phyloP scores from a whole-genome alignment of 495 filamentous ascomycete species.

The Darksidea phi region DNA sequence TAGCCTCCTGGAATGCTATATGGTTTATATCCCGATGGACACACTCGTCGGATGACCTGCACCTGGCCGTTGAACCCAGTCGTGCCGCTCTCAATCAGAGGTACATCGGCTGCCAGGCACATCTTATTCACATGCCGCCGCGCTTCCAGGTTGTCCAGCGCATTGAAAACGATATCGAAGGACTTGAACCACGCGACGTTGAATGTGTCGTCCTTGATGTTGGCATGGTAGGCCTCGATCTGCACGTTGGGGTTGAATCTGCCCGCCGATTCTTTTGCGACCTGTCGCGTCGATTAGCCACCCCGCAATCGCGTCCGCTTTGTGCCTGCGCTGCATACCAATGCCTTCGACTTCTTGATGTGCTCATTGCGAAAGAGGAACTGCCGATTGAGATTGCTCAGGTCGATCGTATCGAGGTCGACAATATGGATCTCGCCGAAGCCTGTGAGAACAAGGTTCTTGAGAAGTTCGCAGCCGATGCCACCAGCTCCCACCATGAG shows the following conservation, averaged over 20 bases:
- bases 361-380: slow-evolving; percentile 97
- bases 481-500: slow-evolving; percentile 95
- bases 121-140: slow-evolving; percentile 95
- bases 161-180: slow-evolving; percentile 92
- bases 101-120: slow-evolving; percentile 88
- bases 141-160: slow-evolving; percentile 93
- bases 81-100: slow-evolving; percentile 93
- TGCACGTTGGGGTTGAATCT: slow-evolving; percentile 89
- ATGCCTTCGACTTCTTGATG: slow-evolving; percentile 94
- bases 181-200: slow-evolving; percentile 82
- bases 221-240: slow-evolving; percentile 87
- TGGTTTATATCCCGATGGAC: slow-evolving; percentile 3
- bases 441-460: slow-evolving; percentile 90
- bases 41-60: slow-evolving; percentile 85
- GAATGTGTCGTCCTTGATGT: slow-evolving; percentile 93
- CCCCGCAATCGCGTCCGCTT: background rate
- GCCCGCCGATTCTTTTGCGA: slow-evolving; percentile 88
- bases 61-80: slow-evolving; percentile 98
- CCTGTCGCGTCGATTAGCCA: slow-evolving; percentile 53
- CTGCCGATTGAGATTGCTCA: slow-evolving; percentile 96
- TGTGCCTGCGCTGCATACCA: slow-evolving; percentile 56
- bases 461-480: slow-evolving; percentile 96
- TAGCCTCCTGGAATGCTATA: background rate
- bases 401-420: slow-evolving; percentile 96
- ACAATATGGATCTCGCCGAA: slow-evolving; percentile 96